These are phyloP conservation scores for Claviceps sp. DNA, from an alignment of 2,329 filamentous ascomycete species.

Conservation along the genomic window DNA sequence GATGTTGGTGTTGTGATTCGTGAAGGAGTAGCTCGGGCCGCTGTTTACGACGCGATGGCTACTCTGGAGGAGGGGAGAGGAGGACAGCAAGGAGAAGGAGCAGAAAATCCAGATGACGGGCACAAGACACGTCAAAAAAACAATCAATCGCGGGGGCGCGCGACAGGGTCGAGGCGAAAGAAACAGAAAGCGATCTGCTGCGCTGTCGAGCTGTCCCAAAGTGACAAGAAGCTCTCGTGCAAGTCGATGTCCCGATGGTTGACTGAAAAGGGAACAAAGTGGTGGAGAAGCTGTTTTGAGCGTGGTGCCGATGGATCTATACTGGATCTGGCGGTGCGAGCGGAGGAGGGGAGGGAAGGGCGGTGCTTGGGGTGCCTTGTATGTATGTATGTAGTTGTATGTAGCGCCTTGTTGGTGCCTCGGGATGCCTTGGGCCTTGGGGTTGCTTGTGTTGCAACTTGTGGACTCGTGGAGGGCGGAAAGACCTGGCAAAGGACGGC, in stretches of 20 bases:
- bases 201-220: conserved; percentile 5
- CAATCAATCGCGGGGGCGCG: conserved; percentile 1
- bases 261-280: conserved; percentile 37
- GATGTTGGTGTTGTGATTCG: neutral
- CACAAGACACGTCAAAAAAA: conserved; percentile 2
- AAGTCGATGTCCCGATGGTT: conserved; percentile 7
- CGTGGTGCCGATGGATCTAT: conserved; percentile 52
- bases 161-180: neutral
- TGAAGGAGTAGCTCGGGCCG: conserved; percentile 2
- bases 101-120: conserved; percentile 1
- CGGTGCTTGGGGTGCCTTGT: conserved; percentile 31
- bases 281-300: conserved; percentile 53
- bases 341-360: conserved; percentile 24
- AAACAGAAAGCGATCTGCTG: neutral
- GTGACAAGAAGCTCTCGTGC: conserved; percentile 19
- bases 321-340: conserved; percentile 49
- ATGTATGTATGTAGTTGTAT: too few species aligned
- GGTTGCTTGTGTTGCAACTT: neutral
- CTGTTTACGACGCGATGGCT: conserved; percentile 1
- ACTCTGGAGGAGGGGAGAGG: neutral
- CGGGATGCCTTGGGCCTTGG: neutral
- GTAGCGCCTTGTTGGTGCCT: neutral
- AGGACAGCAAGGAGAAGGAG: neutral
- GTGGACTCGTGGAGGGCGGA: neutral
- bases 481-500: neutral